Conservation (phyloP, 768 basidiomycete species). For the Lentinula edodes region DNA sequence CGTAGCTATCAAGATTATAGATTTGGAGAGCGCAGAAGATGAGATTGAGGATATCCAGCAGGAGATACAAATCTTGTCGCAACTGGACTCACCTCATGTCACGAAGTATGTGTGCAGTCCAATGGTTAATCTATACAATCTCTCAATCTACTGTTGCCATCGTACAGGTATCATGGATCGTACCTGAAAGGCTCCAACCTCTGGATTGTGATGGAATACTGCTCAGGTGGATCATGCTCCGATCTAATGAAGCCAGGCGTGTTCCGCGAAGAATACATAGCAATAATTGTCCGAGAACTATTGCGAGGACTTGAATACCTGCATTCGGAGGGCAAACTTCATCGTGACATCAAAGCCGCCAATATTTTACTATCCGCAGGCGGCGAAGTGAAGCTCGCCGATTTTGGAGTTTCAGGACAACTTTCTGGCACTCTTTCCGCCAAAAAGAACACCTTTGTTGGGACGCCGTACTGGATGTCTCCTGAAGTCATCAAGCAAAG, state of each 20-base stretch:
- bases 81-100: constrained; percentile 92
- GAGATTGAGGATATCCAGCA: constrained; percentile 99
- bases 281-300: constrained; percentile 91
- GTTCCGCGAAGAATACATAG: constrained; percentile 98
- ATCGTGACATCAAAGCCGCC: constrained; percentile 99
- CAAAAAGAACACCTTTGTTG: constrained; percentile 98
- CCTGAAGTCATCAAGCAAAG: constrained; percentile 99
- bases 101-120: constrained; percentile 65
- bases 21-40: constrained; percentile 97
- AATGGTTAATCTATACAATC: constrained; percentile 5
- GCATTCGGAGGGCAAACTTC: constrained; percentile 93
- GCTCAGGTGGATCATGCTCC: constrained; percentile 96
- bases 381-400: constrained; percentile 95
- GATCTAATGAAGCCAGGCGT: constrained; percentile 99
- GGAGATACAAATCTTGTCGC: constrained; percentile 96
- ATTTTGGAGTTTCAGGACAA: constrained; percentile 98
- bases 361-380: constrained; percentile 90
- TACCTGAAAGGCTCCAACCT: constrained; percentile 93
- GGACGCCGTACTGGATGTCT: constrained; percentile 99
- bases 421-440: constrained; percentile 88
- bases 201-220: constrained; percentile 99
- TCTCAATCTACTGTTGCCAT: constrained; percentile 3
- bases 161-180: constrained; percentile 83
- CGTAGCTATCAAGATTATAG: constrained; percentile 99
- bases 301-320: constrained; percentile 92